A percentile compares a stretch with the other conserved stretches of the same genome.
Conservation (phyloP, 2,329 filamentous ascomycete genomes). For the Neonectria punicea region DNA sequence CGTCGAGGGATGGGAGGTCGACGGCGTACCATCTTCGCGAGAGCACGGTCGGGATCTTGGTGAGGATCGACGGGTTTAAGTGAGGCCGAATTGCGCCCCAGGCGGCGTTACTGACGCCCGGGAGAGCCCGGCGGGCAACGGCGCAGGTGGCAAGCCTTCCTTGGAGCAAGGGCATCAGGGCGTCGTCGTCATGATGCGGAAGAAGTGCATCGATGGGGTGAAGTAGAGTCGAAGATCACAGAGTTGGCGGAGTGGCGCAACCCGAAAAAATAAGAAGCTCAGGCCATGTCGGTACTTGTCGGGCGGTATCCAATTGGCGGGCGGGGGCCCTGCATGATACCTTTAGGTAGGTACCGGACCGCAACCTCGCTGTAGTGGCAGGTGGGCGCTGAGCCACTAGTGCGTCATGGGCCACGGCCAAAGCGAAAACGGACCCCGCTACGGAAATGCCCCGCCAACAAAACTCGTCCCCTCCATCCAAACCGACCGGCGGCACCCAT, state of each 20-base stretch:
- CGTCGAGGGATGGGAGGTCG: constrained; percentile 57
- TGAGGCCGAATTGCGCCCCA: constrained; percentile 27
- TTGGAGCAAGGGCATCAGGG: constrained; percentile 45
- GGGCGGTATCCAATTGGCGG: constrained; percentile 23
- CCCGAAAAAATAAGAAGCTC: constrained; percentile 33
- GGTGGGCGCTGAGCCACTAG: neutral
- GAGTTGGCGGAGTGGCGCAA: neutral
- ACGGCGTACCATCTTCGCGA: constrained; percentile 54
- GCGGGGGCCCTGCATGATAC: constrained; percentile 27
- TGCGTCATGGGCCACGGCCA: constrained; percentile 35
- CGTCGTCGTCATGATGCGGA: constrained; percentile 40
- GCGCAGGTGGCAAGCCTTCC: constrained; percentile 42
- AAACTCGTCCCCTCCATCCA: constrained; percentile 39
- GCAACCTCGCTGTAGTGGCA: neutral
- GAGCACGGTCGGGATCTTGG: constrained; percentile 18
- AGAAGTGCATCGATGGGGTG: constrained; percentile 23
- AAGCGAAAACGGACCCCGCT: constrained; percentile 42
- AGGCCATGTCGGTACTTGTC: constrained; percentile 37
- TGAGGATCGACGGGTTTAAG: constrained; percentile 24
- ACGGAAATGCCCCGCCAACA: constrained; percentile 42
- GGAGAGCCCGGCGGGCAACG: constrained; percentile 33
- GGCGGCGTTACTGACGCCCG: constrained; percentile 22
- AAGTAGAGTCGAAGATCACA: constrained; percentile 5
- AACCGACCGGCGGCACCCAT: constrained; percentile 18
- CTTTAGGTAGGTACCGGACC: no score